Conservation (phyloP, 2,329 filamentous ascomycete genomes). For the Exophiala aquamarina region DNA sequence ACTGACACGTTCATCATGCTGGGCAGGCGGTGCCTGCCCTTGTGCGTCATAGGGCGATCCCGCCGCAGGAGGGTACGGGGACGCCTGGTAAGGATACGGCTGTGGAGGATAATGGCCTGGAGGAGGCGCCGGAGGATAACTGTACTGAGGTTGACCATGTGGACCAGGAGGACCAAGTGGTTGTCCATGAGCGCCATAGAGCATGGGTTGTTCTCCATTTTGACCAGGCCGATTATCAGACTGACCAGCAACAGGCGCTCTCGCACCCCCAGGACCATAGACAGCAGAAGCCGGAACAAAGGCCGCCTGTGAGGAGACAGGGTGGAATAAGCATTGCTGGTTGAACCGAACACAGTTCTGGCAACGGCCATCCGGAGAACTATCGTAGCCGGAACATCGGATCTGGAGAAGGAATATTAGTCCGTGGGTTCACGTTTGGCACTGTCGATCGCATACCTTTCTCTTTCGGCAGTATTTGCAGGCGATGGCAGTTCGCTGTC, state of each 20-base stretch:
- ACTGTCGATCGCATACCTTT: conserved; percentile 41
- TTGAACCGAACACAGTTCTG: conserved; percentile 72
- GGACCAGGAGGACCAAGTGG: conserved; percentile 42
- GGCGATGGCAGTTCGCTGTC: conserved; percentile 53
- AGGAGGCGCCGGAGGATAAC: conserved; percentile 43
- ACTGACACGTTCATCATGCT: conserved; percentile 50
- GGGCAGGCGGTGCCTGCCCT: conserved; percentile 35
- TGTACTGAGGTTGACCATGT: conserved; percentile 30
- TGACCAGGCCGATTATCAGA: conserved; percentile 33
- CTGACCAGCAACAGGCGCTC: conserved; percentile 28
- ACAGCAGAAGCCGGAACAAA: conserved; percentile 72
- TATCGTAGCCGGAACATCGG: conserved; percentile 73
- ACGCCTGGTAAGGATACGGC: conserved; percentile 14
- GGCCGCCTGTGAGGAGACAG: conserved; percentile 70
- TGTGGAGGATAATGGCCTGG: conserved; percentile 30
- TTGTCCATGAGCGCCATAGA: conserved; percentile 53
- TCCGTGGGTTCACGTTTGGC: not conserved
- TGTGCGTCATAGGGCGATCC: conserved; percentile 32
- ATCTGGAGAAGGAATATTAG: conserved; percentile 53
- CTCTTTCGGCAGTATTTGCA: conserved; percentile 53
- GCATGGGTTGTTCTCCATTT: conserved; percentile 33
- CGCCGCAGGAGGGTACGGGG: conserved; percentile 14
- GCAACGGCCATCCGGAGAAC: conserved; percentile 69
- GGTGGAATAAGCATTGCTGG: conserved; percentile 75
- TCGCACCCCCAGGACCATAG: conserved; percentile 50